Evolutionary conservation across 257 asterid genomes (phyloP), one percentile per base, ranked within the genome.

Genomic region (Nicotiana paniculata): DNA sequence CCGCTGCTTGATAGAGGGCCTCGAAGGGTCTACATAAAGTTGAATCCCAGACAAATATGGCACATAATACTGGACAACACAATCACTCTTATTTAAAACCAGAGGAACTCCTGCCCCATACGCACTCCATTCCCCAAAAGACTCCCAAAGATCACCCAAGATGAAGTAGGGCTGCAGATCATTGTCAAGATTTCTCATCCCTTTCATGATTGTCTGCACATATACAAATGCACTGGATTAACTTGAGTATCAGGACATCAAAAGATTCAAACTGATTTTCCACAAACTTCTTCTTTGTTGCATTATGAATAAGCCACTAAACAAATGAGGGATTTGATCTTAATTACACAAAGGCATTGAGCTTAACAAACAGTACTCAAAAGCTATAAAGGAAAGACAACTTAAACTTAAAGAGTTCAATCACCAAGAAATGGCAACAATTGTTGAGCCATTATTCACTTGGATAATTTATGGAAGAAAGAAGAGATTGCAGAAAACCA

Each of bases 61-160:
- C 58, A 91, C 97, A 43, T 94, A 96, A 86, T 96, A 96, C 83
- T 96, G 98, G 66, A 93, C 87, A 80, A 96, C 97, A 4, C 93
- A 91, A 87, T 92, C 96, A 58, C 80, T 87, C 85, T 90, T 96
- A 82, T 89, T 87, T 87, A 92, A 87, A 83, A 91, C 81, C 59
- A 96, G 89, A 59, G 98, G 99, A 70, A 96, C 99, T 83, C 95
- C 98, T 64, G 90, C 99, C 74, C 99, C 98, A 87, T 96, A 96
- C 4, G 92, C 97, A 87, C 99, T 96, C 98, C 98, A 94, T 87
- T 96, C 99, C 78, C 92, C 88, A 72, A 93, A 96, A 82, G 95
- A 88, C 57, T 96, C 99, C 99, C 98, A 96, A 77, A 96, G 98
- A 87, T 96, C 98, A 64, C 94, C 95, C 16, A 96, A 97, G 79